Evolutionary conservation across 371 early-diverging fungal genomes (phyloP).

Genomic region (Zancudomyces culisetae): DNA sequence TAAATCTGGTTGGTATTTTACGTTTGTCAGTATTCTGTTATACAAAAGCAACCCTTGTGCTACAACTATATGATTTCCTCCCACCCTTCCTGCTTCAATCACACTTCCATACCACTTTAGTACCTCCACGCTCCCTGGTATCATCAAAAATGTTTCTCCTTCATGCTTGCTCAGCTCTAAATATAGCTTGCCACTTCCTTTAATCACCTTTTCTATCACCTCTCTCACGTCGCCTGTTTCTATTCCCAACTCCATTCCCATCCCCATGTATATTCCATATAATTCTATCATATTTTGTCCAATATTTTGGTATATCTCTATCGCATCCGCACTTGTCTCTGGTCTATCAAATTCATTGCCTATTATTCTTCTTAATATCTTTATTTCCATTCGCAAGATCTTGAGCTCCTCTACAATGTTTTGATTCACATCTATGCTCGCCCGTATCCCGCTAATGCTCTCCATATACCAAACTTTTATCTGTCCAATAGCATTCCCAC

Average conservation of each 20-base stretch:
- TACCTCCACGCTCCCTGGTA: conserved; percentile 41
- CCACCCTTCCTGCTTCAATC: conserved; percentile 8
- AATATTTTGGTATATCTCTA: not conserved
- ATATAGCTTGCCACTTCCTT: conserved; percentile 68
- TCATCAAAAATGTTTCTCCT: conserved; percentile 45
- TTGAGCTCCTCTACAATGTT: not conserved
- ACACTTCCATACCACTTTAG: conserved; percentile 58
- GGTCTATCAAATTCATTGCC: not conserved
- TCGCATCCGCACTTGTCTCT: not conserved
- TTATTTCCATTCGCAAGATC: not conserved
- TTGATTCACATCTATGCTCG: not conserved
- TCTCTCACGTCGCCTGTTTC: not conserved
- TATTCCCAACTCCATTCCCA: not conserved
- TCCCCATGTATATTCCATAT: not conserved
- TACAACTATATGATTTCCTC: not conserved
- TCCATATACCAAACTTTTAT: not conserved
- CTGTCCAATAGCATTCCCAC: not conserved
- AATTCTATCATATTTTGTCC: not conserved
- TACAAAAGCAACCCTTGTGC: conserved; percentile 7
- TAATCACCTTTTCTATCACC: not conserved
- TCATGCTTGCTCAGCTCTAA: conserved; percentile 47
- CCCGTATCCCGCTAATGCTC: not conserved
- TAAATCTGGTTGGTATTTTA: not conserved
- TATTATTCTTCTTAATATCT: not conserved
- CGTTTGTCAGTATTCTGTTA: not conserved